Conservation (phyloP, 805 yeast genomes). For the Candida glaebosa region DNA sequence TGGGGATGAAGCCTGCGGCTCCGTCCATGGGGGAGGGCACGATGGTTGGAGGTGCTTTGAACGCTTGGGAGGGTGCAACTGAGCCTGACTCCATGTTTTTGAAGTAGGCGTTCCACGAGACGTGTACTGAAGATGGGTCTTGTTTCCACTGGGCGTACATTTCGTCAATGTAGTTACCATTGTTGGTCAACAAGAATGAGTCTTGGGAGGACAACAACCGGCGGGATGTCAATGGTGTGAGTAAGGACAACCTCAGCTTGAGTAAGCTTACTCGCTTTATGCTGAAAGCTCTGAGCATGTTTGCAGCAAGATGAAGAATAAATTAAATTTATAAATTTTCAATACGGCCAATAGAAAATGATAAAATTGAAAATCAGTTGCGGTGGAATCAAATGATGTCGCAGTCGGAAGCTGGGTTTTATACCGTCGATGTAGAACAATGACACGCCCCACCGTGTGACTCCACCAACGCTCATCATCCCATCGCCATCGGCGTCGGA, state of each 20-base stretch:
- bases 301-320: conserved; percentile 5
- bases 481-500: no score
- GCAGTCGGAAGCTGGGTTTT: no score
- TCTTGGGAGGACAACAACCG: conserved; percentile 40
- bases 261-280: conserved; percentile 31
- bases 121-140: conserved; percentile 90
- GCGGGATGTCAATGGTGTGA: neutral
- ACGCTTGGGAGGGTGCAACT: conserved; percentile 73
- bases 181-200: conserved; percentile 75
- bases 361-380: neutral
- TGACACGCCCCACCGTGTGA: no score
- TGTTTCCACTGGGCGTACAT: conserved; percentile 94
- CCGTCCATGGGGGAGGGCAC: conserved; percentile 82
- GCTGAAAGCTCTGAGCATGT: conserved; percentile 42
- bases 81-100: conserved; percentile 75
- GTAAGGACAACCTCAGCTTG: conserved; percentile 26
- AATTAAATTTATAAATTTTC: neutral
- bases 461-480: no score
- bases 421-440: no score
- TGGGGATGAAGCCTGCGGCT: conserved; percentile 59
- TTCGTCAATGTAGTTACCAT: conserved; percentile 93
- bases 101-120: conserved; percentile 96
- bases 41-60: conserved; percentile 86
- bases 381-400: neutral
- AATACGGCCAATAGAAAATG: neutral